These are phyloP conservation scores for Hortiboletus campestris DNA, from an alignment of 768 basidiomycete genomes.

Conservation along the genomic window DNA sequence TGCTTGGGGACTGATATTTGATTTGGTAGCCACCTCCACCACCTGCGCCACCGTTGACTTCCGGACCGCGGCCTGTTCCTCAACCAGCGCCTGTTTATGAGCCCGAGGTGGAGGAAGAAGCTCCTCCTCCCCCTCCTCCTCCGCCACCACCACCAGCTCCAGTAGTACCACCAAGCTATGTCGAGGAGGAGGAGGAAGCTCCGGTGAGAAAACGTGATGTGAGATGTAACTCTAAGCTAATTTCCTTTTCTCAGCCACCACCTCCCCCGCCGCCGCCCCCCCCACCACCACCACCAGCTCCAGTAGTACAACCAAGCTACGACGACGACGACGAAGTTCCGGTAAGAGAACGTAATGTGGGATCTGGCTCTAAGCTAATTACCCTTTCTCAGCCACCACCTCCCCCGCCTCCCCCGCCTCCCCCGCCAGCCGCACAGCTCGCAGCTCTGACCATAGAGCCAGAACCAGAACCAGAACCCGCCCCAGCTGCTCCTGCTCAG, in stretches of 20 bases:
- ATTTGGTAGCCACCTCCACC: constrained; percentile 28
- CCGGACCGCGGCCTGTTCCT: constrained; percentile 19
- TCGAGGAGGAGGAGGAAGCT: constrained; percentile 13
- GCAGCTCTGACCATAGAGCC: constrained; percentile 30
- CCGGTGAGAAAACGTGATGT: constrained; percentile 6
- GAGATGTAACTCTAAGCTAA: neutral
- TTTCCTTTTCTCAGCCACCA: neutral
- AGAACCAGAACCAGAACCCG: constrained; percentile 37
- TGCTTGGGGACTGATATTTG: constrained; percentile 2
- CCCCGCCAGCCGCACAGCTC: constrained; percentile 40
- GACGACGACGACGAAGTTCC: no score
- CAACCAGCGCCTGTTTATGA: constrained; percentile 19
- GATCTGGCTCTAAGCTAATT: neutral
- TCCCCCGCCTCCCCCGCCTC: constrained; percentile 42
- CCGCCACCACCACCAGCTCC: constrained; percentile 13
- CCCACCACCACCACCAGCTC: constrained; percentile 4
- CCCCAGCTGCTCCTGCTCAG: constrained; percentile 11
- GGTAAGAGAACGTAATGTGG: constrained; percentile 1
- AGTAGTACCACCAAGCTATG: constrained; percentile 15
- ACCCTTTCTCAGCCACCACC: constrained; percentile 20
- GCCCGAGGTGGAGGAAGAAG: constrained; percentile 22
- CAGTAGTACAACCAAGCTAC: constrained; percentile 18
- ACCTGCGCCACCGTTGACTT: constrained; percentile 19
- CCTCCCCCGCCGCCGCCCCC: constrained; percentile 34
- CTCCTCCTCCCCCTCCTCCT: constrained; percentile 16